Evolutionary conservation across 495 filamentous ascomycete species (phyloP).

Genomic region (Chlorociboria aeruginascens): DNA sequence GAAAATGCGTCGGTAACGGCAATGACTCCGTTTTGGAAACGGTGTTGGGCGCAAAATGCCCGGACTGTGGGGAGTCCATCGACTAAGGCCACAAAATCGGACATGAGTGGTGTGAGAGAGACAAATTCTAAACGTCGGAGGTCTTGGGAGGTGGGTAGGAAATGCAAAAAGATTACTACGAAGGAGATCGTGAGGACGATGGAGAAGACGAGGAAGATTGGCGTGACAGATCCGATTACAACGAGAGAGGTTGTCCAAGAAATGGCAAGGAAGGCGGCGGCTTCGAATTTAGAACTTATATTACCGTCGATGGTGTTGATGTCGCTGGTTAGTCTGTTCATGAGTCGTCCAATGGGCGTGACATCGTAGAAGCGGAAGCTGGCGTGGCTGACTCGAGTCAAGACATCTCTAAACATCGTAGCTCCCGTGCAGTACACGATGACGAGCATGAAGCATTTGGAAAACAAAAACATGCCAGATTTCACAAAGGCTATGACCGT

Average conservation of each 20-base stretch:
- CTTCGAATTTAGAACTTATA: conserved; percentile 56
- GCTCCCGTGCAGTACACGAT: conserved; percentile 69
- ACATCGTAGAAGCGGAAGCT: conserved; percentile 83
- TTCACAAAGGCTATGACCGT: conserved; percentile 46
- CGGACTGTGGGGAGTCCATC: conserved; percentile 73
- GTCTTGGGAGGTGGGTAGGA: conserved; percentile 72
- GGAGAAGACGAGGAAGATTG: conserved; percentile 60
- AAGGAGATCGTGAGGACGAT: conserved; percentile 49
- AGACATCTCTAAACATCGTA: conserved; percentile 53
- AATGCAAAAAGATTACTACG: conserved; percentile 54
- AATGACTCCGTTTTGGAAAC: conserved; percentile 67
- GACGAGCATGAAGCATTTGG: conserved; percentile 48
- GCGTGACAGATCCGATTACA: conserved; percentile 65
- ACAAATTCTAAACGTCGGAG: conserved; percentile 75
- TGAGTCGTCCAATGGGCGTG: conserved; percentile 69
- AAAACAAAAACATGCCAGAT: conserved; percentile 39
- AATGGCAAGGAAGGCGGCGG: conserved; percentile 50
- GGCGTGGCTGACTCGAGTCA: conserved; percentile 57
- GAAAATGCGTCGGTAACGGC: conserved; percentile 70
- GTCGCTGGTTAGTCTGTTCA: conserved; percentile 80
- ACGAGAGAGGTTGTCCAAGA: conserved; percentile 58
- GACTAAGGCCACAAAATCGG: conserved; percentile 71
- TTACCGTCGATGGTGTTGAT: conserved; percentile 74
- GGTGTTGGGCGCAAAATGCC: conserved; percentile 57
- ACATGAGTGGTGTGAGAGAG: conserved; percentile 68